Evolutionary conservation across 2,329 filamentous ascomycete species (phyloP).

Genomic region (Talaromyces rugulosus): DNA sequence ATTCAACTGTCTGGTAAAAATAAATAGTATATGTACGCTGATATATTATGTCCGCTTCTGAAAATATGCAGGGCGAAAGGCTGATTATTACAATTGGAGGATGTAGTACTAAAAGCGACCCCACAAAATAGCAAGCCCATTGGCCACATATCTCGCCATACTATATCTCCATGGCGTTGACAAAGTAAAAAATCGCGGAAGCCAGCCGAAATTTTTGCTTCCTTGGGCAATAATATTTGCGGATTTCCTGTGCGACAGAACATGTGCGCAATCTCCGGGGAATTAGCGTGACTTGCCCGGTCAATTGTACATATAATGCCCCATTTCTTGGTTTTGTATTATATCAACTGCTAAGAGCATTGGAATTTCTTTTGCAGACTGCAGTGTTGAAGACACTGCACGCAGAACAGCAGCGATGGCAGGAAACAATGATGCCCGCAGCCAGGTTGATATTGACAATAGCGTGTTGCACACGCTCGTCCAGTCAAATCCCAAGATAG

Average conservation of each 20-base stretch:
- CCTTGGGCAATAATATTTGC: neutral
- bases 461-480: neutral
- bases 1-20: too few relatives aligned
- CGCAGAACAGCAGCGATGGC: neutral
- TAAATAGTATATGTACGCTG: too few relatives aligned
- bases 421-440: neutral
- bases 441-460: neutral
- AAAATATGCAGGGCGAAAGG: too few relatives aligned
- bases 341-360: neutral
- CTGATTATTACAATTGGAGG: too few relatives aligned
- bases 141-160: neutral
- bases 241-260: too few relatives aligned
- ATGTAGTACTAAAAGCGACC: too few relatives aligned
- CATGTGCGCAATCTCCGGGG: too few relatives aligned
- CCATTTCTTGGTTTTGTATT: neutral
- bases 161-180: neutral
- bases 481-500: neutral
- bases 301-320: too few relatives aligned
- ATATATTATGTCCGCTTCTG: too few relatives aligned
- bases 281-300: too few relatives aligned
- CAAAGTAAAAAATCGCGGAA: neutral
- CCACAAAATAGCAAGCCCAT: neutral
- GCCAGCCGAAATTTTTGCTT: neutral
- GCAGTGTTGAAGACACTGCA: neutral
- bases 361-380: too few relatives aligned